Evolutionary conservation across 305 asterid genomes (phyloP), one percentile per base, ranked within the genome.

Genomic region (Fraxinus platypoda): DNA sequence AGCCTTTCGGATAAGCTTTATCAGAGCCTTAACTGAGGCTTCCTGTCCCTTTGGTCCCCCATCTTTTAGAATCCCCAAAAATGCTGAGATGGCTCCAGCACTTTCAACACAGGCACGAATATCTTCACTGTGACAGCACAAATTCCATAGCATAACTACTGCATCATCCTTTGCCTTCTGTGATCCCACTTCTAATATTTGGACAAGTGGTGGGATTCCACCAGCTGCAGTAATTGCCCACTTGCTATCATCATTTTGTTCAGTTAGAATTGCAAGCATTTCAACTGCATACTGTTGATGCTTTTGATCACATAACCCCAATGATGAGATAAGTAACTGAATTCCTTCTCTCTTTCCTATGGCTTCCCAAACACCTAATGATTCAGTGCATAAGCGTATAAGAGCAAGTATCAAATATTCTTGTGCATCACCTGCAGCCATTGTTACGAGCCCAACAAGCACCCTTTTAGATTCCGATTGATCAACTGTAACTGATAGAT

Each of bases 181-280:
- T 59, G 98, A 92, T 84, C 98, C 98, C 81, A 75, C 86, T 89
- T 95, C 96, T 77, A 95, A 77, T 86, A 95, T 83, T 49, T 89
- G 96, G 81, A 95, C 97, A 68, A 95, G 97, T 33, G 97, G 98
- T 1, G 98, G 98, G 84, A 95, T 92, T 82, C 98, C 97, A 76
- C 98, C 98, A 78, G 98, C 97, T 31, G 98, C 97, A 54, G 98
- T 95, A 84, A 95, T 91, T 74, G 98, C 98, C 98, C 98, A 95
- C 87, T 92, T 95, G 94, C 98, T 92, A 87, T 95, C 98, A 80
- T 92, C 98, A 83, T 86, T 89, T 86, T 92, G 94, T 87, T 90
- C 92, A 15, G 91, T 91, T 76, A 95, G 91, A 84, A 95, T 92
- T 25, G 90, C 89, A 59, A 95, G 92, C 92, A 95, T 85, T 87